phyloP scores from a whole-genome alignment of 2,329 filamentous ascomycete species.

The Aspergillus melleus region DNA sequence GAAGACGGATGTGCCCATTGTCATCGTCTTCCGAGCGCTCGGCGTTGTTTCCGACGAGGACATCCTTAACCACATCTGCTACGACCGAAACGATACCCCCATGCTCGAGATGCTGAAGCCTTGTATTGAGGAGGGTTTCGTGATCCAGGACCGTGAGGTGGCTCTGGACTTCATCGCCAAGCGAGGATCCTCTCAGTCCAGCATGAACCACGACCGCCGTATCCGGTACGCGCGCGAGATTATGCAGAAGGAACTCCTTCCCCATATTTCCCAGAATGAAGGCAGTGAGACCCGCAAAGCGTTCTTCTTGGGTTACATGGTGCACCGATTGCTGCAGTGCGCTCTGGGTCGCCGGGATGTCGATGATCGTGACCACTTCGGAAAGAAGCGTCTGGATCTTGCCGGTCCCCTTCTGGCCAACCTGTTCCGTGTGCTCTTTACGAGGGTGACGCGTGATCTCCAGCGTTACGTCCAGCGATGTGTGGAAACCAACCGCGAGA shows the following conservation, averaged over 20 bases:
- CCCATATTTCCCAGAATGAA: slow-evolving; percentile 93
- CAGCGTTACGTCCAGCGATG: slow-evolving; percentile 89
- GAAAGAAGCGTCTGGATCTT: slow-evolving; percentile 95
- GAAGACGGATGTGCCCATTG: slow-evolving; percentile 89
- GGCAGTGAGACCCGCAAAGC: slow-evolving; percentile 95
- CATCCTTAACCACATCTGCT: slow-evolving; percentile 96
- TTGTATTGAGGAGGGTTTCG: slow-evolving; percentile 94
- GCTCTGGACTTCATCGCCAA: slow-evolving; percentile 95
- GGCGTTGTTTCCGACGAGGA: slow-evolving; percentile 97
- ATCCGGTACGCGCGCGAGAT: slow-evolving; percentile 91
- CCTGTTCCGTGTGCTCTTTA: slow-evolving; percentile 88
- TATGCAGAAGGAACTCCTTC: slow-evolving; percentile 93
- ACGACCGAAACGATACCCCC: slow-evolving; percentile 89
- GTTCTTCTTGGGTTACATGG: slow-evolving; percentile 99
- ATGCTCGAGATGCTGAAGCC: slow-evolving; percentile 98
- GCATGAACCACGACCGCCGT: slow-evolving; percentile 80
- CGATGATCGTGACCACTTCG: slow-evolving; percentile 97
- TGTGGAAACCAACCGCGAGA: slow-evolving; percentile 83
- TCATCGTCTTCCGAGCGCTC: slow-evolving; percentile 90
- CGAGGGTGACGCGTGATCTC: slow-evolving; percentile 86
- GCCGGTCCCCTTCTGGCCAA: slow-evolving; percentile 94
- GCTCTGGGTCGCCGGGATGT: slow-evolving; percentile 89
- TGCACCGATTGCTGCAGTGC: slow-evolving; percentile 91
- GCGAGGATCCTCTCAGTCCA: slow-evolving; percentile 71
- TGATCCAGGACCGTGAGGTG: slow-evolving; percentile 91